Evolutionary conservation across 106 monocot genomes (phyloP), one percentile per base, ranked within the genome.

Genomic region (Dendrobium officinale): DNA sequence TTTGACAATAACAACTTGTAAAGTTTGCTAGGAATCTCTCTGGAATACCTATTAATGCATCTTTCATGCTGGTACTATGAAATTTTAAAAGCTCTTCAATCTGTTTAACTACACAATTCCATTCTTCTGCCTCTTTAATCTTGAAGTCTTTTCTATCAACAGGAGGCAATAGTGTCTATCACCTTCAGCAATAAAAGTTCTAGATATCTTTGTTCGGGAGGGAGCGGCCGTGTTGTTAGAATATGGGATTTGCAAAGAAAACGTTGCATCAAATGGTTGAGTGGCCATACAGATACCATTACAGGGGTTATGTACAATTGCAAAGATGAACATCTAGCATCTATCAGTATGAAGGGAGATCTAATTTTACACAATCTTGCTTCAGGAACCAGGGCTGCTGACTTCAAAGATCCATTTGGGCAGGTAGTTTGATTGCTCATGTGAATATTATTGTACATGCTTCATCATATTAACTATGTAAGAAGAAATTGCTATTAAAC

Each of bases 181-280:
- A 92, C 80, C 73, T 98, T 98, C 76, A 95, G 98, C 88, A 92
- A 91, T 81, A 98, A 95, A 81, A 82, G 91, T 58, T 98, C 98
- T 42, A 92, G 95, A 42, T 98, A 98, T 73, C 79, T 98, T 84
- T 98, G 95, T 80, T 95, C 98, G 59, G 98, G 98, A 5, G 98
- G 98, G 49, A 91, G 86, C 84, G 91, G 89, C 22, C 86, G 84
- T 55, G 83, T 91, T 49, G 85, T 98, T 49, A 89, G 92, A 82
- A 95, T 98, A 72, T 98, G 98, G 98, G 98, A 98, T 86, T 86
- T 98, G 81, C 94, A 93, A 81, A 90, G 91, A 83, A 98, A 98
- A 72, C 87, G 88, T 4, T 98, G 98, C 84, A 98, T 98, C 78
- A 98, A 98, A 86, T 91, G 92, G 89, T 81, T 98, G 80, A 92